Base-by-base conservation (phyloP, 768 basidiomycete genomes). In the Lactarius psammicola region DNA sequence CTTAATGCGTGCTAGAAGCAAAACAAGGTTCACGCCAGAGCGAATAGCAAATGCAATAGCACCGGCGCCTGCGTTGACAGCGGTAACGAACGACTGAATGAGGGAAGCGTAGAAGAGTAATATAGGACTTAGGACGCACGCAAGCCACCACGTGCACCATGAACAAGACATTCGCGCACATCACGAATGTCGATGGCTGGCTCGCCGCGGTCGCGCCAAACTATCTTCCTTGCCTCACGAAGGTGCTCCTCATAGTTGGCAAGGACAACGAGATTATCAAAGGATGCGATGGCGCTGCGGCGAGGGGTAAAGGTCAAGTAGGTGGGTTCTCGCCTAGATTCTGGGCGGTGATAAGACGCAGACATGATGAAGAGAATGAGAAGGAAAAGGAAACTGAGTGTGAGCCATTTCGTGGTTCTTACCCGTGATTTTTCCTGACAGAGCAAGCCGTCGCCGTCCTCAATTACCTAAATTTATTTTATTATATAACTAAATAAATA, bases 231-330 rank as follows among this genome's bases (percentile, higher is more conserved):
- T 0, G 92, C 90, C 62, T 86, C 86, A 67, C 77, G 82, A 36
- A 94, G 78, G 2, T 84, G 80, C 66, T 94, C 90, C 73, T 92
- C 88, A 75, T 90, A 86, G 76, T 93, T 92, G 5, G 92, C 93
- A 62, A 95, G 81, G 17, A 89, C 89, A 26, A 92, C 87, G 9
- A 95, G 79, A 72, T 90, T 92, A 73, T 94, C 91, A 70, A 94
- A 94, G 0, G 90, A 92, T 10, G 84, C 81, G 78, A 89, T 85
- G 4, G 87, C 84, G 15, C 30, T 53, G 40, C 80, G 78, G 56
- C 77, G 80, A 0, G 86, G 86, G 0, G 82, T 80, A 68, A 87
- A 80, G 7, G 79, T 77, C 60, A 84, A 80, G 68, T 83, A 79
- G 4, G 81, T 76, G 6, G 75, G 72, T 23, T 68, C 59, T 20